Base-by-base conservation (phyloP, 306 rosid genomes). In the Benincasa hispida region DNA sequence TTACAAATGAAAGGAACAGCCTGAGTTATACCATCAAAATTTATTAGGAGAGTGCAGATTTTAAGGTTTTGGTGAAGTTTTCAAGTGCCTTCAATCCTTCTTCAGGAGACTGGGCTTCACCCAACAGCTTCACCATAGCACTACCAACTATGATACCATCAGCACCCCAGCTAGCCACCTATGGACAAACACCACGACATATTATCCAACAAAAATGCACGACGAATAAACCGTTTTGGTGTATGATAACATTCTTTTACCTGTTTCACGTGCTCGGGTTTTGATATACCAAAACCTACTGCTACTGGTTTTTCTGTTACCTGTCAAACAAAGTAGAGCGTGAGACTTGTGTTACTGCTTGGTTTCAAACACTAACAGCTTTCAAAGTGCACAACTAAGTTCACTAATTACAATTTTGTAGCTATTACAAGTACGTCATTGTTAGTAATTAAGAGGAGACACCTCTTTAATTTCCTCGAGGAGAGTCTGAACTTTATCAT, bases 131-230 rank as follows among this genome's bases (percentile, higher is more conserved):
- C 80, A 93, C 98, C 18, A 91, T 87, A 21, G 97, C 98, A 84
- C 98, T 93, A 14, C 98, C 98, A 53, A 93, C 90, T 77, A 93
- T 93, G 56, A 91, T 91, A 21, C 98, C 98, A 75, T 93, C 97
- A 75, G 98, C 98, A 72, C 98, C 98, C 97, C 98, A 93, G 54
- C 78, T 89, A 0, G 87, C 89, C 14, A 93, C 85, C 97, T 93
- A 73, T 24, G 56, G 45, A 63, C 25, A 7, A 21, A 22, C 55
- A 68, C 35, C 2, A 8, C 21, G 15, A 68, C 75, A 42, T 68
- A 14, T 68, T 42, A 68, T 12, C 13, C 13, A 22, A 45, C 2
- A 1, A 14, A 37, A 68, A 42, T 12, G 34, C 32, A 68, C 0
- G 19, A 41, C 21, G 0, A 68, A 13, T 21, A 5, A 6, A 39